Conservation (phyloP, 495 filamentous ascomycete species). For the Penicillium herquei region DNA sequence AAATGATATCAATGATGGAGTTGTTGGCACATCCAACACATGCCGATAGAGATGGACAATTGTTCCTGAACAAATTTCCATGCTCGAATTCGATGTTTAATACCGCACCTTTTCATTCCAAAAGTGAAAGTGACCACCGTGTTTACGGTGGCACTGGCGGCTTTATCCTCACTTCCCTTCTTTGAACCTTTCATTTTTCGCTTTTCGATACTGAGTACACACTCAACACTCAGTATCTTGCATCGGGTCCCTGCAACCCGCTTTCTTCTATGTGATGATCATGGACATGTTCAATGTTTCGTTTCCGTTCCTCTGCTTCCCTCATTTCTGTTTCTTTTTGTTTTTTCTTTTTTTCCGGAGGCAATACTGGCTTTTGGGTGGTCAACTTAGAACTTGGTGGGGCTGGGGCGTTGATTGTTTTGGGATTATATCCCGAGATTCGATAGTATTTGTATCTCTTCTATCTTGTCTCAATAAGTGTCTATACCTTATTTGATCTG, state of each 20-base stretch:
- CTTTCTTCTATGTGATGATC: slow-evolving; percentile 19
- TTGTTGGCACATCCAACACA: slow-evolving; percentile 5
- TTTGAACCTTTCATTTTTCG: neutral
- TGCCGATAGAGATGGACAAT: neutral
- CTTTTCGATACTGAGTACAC: neutral
- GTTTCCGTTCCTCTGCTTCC: slow-evolving; percentile 1
- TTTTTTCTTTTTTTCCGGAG: slow-evolving; percentile 4
- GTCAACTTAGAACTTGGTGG: slow-evolving; percentile 20
- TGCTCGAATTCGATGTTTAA: neutral
- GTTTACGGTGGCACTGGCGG: slow-evolving; percentile 4
- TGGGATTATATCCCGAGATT: slow-evolving; percentile 3
- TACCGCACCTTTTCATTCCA: neutral
- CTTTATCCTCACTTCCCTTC: neutral
- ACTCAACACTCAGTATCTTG: slow-evolving; percentile 10
- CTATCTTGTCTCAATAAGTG: slow-evolving; percentile 3
- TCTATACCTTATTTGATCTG: slow-evolving; percentile 6
- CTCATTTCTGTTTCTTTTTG: slow-evolving; percentile 8
- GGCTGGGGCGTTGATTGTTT: slow-evolving; percentile 23
- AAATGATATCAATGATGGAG: slow-evolving; percentile 6
- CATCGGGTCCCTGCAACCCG: slow-evolving; percentile 14
- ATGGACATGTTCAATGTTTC: slow-evolving; percentile 20
- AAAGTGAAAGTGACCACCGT: neutral
- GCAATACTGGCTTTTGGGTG: slow-evolving; percentile 19
- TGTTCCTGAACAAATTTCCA: neutral
- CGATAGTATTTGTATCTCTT: slow-evolving; percentile 1